Conservation (phyloP, 1,284 basidiomycete species). For the Puccinia horiana region DNA sequence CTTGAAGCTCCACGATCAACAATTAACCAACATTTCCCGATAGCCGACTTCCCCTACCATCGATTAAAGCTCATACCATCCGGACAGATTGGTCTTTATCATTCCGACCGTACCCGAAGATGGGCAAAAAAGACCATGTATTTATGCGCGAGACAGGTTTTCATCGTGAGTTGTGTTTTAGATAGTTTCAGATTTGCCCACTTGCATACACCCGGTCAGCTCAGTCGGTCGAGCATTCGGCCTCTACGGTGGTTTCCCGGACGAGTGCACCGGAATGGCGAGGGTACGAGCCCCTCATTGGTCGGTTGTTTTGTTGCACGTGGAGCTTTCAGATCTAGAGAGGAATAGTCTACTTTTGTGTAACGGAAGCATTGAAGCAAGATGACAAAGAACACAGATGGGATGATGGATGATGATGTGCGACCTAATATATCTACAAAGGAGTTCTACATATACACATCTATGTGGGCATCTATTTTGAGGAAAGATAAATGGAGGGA, state of each 20-base stretch:
- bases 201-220: constrained; percentile 43
- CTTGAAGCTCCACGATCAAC: too few relatives aligned
- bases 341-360: background rate
- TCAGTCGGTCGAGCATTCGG: constrained; percentile 50
- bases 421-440: background rate
- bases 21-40: too few relatives aligned
- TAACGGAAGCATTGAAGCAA: background rate
- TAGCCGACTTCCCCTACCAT: too few relatives aligned
- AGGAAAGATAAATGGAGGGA: background rate
- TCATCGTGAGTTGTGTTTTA: too few relatives aligned
- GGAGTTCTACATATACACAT: background rate
- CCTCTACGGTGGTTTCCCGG: constrained; percentile 7
- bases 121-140: too few relatives aligned
- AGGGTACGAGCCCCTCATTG: constrained; percentile 50
- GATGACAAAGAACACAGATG: background rate
- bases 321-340: background rate
- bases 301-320: constrained; percentile 3
- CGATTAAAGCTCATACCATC: too few relatives aligned
- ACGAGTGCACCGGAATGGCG: constrained; percentile 28
- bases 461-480: background rate
- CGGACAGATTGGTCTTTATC: too few relatives aligned
- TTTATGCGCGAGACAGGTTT: too few relatives aligned
- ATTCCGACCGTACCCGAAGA: too few relatives aligned
- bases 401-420: background rate
- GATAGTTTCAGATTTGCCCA: too few relatives aligned